These are phyloP conservation scores for Tolypocladium nubicola DNA, from an alignment of 2,329 filamentous ascomycete genomes.

Conservation along the genomic window DNA sequence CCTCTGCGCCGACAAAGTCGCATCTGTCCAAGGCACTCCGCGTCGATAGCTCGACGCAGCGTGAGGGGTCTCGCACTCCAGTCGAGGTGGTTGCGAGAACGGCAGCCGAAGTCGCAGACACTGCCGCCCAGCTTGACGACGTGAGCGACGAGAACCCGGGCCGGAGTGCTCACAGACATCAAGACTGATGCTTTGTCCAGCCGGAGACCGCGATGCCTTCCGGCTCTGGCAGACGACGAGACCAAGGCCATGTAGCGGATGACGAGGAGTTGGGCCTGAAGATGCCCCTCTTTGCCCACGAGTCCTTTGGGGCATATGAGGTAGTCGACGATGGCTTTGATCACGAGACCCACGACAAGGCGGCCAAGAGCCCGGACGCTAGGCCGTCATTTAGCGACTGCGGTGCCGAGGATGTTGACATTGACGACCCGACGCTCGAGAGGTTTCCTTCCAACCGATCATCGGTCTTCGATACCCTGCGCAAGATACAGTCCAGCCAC, in stretches of 20 bases:
- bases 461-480: conserved; percentile 33
- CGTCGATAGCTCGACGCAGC: neutral
- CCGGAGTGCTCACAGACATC: conserved; percentile 6
- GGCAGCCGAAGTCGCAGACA: conserved; percentile 33
- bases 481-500: conserved; percentile 33
- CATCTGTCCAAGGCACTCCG: conserved; percentile 14
- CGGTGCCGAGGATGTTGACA: conserved; percentile 17
- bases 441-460: conserved; percentile 33
- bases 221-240: neutral
- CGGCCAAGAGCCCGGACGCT: conserved; percentile 8
- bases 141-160: conserved; percentile 6
- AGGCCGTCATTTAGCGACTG: conserved; percentile 9
- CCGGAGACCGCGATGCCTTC: conserved; percentile 2
- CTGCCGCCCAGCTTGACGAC: conserved; percentile 25
- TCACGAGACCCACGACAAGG: conserved; percentile 12
- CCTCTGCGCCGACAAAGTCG: conserved; percentile 1
- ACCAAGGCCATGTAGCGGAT: conserved; percentile 5
- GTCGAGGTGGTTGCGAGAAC: conserved; percentile 29
- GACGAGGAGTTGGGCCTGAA: conserved; percentile 10
- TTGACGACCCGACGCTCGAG: conserved; percentile 37
- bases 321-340: conserved; percentile 21
- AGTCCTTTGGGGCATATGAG: conserved; percentile 31
- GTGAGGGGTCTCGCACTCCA: conserved; percentile 22
- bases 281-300: conserved; percentile 36
- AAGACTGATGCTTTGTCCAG: conserved; percentile 9